Base-by-base conservation (phyloP, 2,329 filamentous ascomycete genomes). In the Arachnopeziza araneosa region DNA sequence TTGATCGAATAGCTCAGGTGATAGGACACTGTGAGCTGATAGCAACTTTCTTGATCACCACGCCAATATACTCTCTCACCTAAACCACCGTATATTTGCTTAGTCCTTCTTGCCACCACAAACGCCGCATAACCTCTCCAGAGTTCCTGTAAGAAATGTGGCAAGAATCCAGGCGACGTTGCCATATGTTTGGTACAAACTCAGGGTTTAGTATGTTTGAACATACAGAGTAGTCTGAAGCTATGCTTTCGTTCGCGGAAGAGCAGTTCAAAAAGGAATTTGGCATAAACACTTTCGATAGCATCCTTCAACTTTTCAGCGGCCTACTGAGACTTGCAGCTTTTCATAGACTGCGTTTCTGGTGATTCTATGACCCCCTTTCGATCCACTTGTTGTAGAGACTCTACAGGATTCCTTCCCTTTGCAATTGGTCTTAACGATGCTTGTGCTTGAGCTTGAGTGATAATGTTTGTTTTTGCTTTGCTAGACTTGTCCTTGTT, bases 101-200 rank as follows among this genome's bases (percentile, higher is more conserved):
- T 5, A 30, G 9, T 65, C 57, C 58, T 65, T 68, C 60, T 63
- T 66, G 32, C 21, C 54, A 56, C 86, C 86, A 70, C 89, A 93
- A 5, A 90, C 73, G 2, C 89, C 88, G 71, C 90, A 93, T 87
- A 64, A 80, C 84, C 71, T 93, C 89, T 1, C 81, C 83, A 12
- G 87, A 80, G 68, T 93, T 93, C 56, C 86, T 69, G 70, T 91
- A 93, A 22, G 68, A 62, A 52, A 79, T 82, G 14, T 75, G 74
- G 70, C 90, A 93, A 1, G 75, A 65, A 2, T 72, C 69, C 64
- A 80, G 83, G 51, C 70, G 72, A 70, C 90, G 93, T 54, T 74
- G 75, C 90, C 90, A 93, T n/a, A 81, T 75, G 21, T 77, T 74
- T 0, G 79, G 75, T 52, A 86, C 78, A 55, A 80, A 79, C 0